Conservation (phyloP, 148 eudicot species). For the Heliosperma pusillum region DNA sequence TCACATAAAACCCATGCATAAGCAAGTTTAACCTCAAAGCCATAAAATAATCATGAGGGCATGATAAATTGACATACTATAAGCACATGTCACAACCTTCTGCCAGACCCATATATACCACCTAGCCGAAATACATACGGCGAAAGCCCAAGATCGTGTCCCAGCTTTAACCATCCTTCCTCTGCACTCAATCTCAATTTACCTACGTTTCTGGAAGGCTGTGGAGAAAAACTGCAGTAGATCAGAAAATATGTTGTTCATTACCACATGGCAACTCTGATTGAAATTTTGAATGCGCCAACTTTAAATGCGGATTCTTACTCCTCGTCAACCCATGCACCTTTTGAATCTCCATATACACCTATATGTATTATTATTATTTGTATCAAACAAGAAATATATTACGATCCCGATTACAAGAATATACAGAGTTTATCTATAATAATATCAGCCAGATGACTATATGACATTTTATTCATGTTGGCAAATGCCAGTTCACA, state of each 20-base stretch:
- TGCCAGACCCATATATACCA: constrained; percentile 92
- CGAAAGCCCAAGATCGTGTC: constrained; percentile 57
- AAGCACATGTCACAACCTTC: constrained; percentile 51
- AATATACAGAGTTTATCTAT: neutral
- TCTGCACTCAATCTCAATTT: constrained; percentile 72
- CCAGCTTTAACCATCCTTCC: constrained; percentile 70
- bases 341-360: constrained; percentile 79
- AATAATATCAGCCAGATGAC: neutral
- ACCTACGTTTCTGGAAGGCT: constrained; percentile 44
- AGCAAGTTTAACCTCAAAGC: constrained; percentile 7
- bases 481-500: neutral
- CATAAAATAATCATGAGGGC: neutral
- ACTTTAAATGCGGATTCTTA: constrained; percentile 42
- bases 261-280: neutral
- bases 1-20: neutral
- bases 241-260: constrained; percentile 8
- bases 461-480: neutral
- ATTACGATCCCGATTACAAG: neutral
- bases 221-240: constrained; percentile 43
- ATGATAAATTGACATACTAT: neutral
- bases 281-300: constrained; percentile 15
- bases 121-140: constrained; percentile 73
- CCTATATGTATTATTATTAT: constrained; percentile 34
- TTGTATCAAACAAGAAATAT: neutral
- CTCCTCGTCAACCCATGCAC: constrained; percentile 91